Evolutionary conservation across 164 flowering plant species (phyloP), one percentile per base, ranked within the genome.

Genomic region (Annona cherimola): DNA sequence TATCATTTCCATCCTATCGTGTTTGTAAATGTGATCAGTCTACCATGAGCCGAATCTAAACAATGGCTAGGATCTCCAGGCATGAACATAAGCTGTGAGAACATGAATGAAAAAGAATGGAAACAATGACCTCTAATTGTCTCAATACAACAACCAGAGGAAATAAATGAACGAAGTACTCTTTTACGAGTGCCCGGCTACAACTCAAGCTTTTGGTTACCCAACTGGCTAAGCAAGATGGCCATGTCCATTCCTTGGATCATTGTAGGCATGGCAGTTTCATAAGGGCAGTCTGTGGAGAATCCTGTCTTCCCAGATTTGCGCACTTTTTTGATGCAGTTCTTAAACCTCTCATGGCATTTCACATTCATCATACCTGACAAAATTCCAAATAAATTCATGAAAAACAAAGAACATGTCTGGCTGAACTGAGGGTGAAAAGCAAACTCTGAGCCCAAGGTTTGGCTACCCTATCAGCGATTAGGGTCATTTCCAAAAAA

Each of bases 321-420:
- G 4, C 81, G 84, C 7, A 90, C 95, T 76, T 83, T 88, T 82
- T 79, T 89, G 63, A 96, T 87, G 87, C 98, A 96, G 60, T 66
- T 82, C 84, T 93, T 93, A 83, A 96, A 93, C 87, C 88, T 90
- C 86, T 91, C 89, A 74, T 96, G 99, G 80, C 99, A 96, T 76
- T 81, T 86, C 45, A 91, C 79, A 77, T 80, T 81, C 39, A 75
- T 86, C 85, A 96, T 11, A 62, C 99, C 98, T 93, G 87, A n/a
- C 57, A 81, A 12, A 50, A 66, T 66, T 66, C 39, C 67, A 64
- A n/a, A 64, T 0, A 20, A 14, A 64, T 66, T 26, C 4, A 43
- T 50, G 14, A 66, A 4, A n/a, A n/a, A 66, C 44, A 20, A 50
- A 66, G 69, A 43, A 16, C 18, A 2, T 14, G 35, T 20, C 63